Evolutionary conservation across 1,284 basidiomycete species (phyloP).

Genomic region (Leccinum fuscescens): DNA sequence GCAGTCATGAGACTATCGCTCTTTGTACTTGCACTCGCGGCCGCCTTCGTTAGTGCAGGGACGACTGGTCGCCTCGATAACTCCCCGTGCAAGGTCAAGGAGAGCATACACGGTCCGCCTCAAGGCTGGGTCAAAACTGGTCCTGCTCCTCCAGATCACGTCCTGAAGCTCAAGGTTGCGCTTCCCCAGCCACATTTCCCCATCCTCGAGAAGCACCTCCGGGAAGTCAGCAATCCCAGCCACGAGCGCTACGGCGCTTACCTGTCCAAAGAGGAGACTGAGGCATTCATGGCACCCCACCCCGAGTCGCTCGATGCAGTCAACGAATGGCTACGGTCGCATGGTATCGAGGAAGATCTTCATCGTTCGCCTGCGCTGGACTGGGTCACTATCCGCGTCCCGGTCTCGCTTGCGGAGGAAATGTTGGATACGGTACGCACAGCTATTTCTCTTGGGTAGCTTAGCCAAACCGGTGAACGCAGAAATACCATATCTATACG

Average conservation of each 20-base stretch:
- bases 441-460: not conserved
- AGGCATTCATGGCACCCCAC: conserved; percentile 57
- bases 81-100: conserved; percentile 17
- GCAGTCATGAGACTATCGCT: not conserved
- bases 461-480: not conserved
- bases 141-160: conserved; percentile 12
- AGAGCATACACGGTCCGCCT: conserved; percentile 19
- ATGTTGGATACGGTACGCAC: conserved; percentile 64
- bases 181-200: conserved; percentile 65
- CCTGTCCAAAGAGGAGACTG: conserved; percentile 63
- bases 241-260: conserved; percentile 67
- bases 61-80: not conserved
- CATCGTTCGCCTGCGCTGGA: conserved; percentile 61
- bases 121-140: conserved; percentile 17
- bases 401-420: conserved; percentile 60
- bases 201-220: conserved; percentile 58
- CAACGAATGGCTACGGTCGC: conserved; percentile 58
- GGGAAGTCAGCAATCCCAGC: conserved; percentile 63
- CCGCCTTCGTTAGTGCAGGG: conserved; percentile 7
- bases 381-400: conserved; percentile 63
- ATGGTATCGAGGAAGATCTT: conserved; percentile 51
- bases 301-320: conserved; percentile 53
- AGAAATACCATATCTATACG: conserved; percentile 66
- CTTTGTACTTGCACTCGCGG: conserved; percentile 4
- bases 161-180: conserved; percentile 27